Base-by-base conservation (phyloP, 2,329 filamentous ascomycete species). In the Epichloe typhina region DNA sequence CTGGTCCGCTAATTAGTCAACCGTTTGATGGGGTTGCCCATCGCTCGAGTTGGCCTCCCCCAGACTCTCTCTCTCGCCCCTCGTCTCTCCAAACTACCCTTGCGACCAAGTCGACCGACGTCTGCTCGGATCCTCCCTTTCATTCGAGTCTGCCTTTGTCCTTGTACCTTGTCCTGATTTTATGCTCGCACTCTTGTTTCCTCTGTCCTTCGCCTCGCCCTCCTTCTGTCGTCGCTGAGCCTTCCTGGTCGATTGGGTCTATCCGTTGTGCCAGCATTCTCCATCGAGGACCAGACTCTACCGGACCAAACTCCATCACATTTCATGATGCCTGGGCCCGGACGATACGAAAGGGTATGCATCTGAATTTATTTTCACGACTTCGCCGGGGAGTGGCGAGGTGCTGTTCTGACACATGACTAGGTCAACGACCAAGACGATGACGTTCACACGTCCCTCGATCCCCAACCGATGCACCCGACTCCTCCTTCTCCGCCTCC, bases 401-500 rank as follows among this genome's bases (percentile, higher is more conserved):
- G 7, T 11, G 12, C 17, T 9, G 13, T n/a, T 13, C 39, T 44
- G 5, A 41, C 26, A 31, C 41, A 38, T 46, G 36, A 35, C 60
- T 31, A 82, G 78, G 72, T 83, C 48, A 77, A 78, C 60, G 73
- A 71, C 61, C 76, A 82, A 58, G 74, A 79, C 53, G 54, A 59
- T 53, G 55, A 58, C 36, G 42, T 47, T 58, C 62, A 54, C 61
- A 66, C 64, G 55, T 65, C 59, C 56, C 59, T 50, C 59, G 59
- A 61, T 60, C 58, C 60, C 26, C 50, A 41, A 39, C 17, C 46
- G 7, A 59, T 64, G 62, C 65, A 66, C 33, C 64, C 66, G 41
- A 64, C 74, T 55, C 77, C 79, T 39, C 75, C 70, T 64, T 84
- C 81, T 31, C 80, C 82, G 47, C 82, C 82, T 38, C 91, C 91